Conservation (phyloP, 2,329 filamentous ascomycete species). For the Aspergillus fijiensis region DNA sequence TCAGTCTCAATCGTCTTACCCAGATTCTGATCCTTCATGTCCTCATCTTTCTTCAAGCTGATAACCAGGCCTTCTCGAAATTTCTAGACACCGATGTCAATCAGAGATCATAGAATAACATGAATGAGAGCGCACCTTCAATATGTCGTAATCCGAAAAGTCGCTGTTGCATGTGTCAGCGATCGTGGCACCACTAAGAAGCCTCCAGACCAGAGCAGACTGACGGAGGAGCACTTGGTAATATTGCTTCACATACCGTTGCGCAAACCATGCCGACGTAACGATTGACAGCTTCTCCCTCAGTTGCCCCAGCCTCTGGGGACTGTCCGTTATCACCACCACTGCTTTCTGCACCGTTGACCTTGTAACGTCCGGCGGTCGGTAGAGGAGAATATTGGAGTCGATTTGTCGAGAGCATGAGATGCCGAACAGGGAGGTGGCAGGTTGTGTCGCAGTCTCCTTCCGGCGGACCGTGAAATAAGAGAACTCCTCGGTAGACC, state of each 20-base stretch:
- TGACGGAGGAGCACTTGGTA: not conserved
- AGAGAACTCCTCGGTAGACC: slow-evolving; percentile 91
- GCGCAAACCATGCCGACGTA: slow-evolving; percentile 93
- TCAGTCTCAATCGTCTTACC: slow-evolving; percentile 54
- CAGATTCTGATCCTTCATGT: slow-evolving; percentile 80
- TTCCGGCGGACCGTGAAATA: slow-evolving; percentile 86
- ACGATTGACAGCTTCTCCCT: slow-evolving; percentile 87
- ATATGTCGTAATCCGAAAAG: slow-evolving; percentile 87
- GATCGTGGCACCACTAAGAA: not conserved
- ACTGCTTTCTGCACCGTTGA: slow-evolving; percentile 98
- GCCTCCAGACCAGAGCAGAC: slow-evolving; percentile 4
- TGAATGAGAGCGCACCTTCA: slow-evolving; percentile 54
- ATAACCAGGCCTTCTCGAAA: slow-evolving; percentile 83
- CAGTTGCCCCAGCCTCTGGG: slow-evolving; percentile 85
- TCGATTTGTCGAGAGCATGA: slow-evolving; percentile 92
- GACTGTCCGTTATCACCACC: slow-evolving; percentile 88
- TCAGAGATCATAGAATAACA: not conserved
- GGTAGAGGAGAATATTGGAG: slow-evolving; percentile 70
- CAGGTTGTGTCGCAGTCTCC: slow-evolving; percentile 48
- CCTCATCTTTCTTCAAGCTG: slow-evolving; percentile 61
- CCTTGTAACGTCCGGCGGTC: slow-evolving; percentile 86
- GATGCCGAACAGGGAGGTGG: slow-evolving; percentile 90
- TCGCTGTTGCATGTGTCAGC: slow-evolving; percentile 52
- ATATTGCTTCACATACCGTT: slow-evolving; percentile 56
- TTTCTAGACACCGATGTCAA: slow-evolving; percentile 51